phyloP scores from a whole-genome alignment of 2,329 filamentous ascomycete species.

The Cladosporium colombiae region DNA sequence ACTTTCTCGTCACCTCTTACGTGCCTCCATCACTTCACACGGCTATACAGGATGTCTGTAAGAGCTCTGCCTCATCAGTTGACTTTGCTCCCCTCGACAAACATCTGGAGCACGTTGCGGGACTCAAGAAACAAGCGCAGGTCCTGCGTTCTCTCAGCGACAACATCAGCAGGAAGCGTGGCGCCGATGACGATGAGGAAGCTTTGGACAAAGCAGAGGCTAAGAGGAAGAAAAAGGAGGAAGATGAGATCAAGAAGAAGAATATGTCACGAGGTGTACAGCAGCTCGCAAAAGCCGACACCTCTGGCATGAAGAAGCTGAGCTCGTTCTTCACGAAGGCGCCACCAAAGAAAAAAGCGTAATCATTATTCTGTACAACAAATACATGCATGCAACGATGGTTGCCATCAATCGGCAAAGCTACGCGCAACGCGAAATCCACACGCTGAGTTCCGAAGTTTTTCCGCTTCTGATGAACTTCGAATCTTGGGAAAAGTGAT shows the following conservation, averaged over 20 bases:
- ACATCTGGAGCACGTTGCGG: constrained; percentile 67
- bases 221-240: constrained; percentile 83
- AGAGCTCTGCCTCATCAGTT: constrained; percentile 40
- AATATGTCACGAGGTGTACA: constrained; percentile 74
- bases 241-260: constrained; percentile 85
- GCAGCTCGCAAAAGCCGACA: constrained; percentile 86
- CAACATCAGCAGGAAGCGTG: constrained; percentile 67
- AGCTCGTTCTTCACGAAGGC: constrained; percentile 86
- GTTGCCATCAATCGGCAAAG: not conserved
- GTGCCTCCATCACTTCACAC: constrained; percentile 50
- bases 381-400: not conserved
- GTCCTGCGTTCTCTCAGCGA: constrained; percentile 68
- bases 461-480: not conserved
- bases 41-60: constrained; percentile 47
- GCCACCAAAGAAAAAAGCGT: constrained; percentile 18
- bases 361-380: not conserved
- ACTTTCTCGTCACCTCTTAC: constrained; percentile 66
- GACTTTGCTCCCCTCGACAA: constrained; percentile 72
- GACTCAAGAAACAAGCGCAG: constrained; percentile 69
- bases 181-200: constrained; percentile 63
- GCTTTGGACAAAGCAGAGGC: constrained; percentile 62
- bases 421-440: constrained; percentile 5
- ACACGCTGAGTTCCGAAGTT: constrained; percentile 2
- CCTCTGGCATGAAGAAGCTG: constrained; percentile 93
- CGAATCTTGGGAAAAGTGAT: not conserved